Evolutionary conservation across 108 stramenopile species (phyloP).

Genomic region (Cylindrotheca closterium): DNA sequence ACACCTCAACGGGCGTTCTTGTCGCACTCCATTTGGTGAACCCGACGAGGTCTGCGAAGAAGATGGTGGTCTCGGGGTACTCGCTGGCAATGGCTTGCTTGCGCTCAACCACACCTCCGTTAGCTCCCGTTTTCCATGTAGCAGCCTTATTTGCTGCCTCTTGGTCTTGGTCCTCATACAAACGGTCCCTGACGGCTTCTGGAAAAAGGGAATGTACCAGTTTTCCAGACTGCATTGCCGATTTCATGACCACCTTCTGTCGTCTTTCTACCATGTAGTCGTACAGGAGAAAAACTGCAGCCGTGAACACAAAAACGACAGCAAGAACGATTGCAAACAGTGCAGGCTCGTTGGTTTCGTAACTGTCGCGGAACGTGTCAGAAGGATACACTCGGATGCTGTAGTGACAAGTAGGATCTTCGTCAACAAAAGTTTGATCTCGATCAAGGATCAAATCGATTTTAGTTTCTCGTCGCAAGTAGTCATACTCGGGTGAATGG

Average conservation of each 20-base stretch:
- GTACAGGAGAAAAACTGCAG: constrained; percentile 23
- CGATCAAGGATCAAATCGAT: constrained; percentile 11
- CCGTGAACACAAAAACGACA: constrained; percentile 25
- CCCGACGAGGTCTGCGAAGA: too few relatives aligned
- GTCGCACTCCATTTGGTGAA: constrained; percentile 6
- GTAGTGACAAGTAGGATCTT: constrained; percentile 7
- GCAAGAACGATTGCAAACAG: constrained; percentile 8
- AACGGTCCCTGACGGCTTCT: constrained; percentile 15
- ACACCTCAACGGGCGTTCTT: constrained; percentile 5
- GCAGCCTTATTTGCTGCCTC: too few relatives aligned
- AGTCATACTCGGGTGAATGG: constrained; percentile 37
- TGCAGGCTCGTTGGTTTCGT: constrained; percentile 11
- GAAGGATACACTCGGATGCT: constrained; percentile 22
- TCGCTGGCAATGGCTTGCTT: constrained; percentile 14
- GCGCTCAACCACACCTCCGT: too few relatives aligned
- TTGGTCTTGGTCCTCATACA: constrained; percentile 1
- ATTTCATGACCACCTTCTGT: constrained; percentile 18
- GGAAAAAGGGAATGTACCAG: constrained; percentile 28
- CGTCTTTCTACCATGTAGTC: constrained; percentile 32
- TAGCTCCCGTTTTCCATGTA: too few relatives aligned
- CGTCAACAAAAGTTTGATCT: constrained; percentile 4
- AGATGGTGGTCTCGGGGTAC: constrained; percentile 7
- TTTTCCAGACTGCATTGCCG: constrained; percentile 1
- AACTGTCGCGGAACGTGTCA: constrained; percentile 2
- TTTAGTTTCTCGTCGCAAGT: neutral